Evolutionary conservation across 129 eudicot genomes (phyloP), one percentile per base, ranked within the genome.

Genomic region (Pseudognaphalium luteoalbum): DNA sequence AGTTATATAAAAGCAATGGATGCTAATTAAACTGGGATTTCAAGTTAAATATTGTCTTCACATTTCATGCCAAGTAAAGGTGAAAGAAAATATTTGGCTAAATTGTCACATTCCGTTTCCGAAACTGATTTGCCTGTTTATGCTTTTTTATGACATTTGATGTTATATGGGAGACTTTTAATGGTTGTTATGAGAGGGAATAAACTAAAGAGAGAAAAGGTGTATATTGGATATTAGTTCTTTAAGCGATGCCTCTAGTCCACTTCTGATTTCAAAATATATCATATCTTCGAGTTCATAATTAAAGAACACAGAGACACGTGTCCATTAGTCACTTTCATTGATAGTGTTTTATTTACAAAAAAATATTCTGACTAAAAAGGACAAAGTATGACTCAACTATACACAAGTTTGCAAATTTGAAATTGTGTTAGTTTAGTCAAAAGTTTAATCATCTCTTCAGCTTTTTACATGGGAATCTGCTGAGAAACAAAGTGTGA

Each of bases 401-500:
- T 22, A 51, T 14, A 39, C 44, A 51, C 68, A 78, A 19, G 62
- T 68, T n/a, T 17, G 65, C 50, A 60, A 78, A 61, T 60, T 78
- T 29, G 0, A 63, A 70, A 21, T 63, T 78, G 76, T 34, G 77
- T 47, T 71, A n/a, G 82, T 61, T 70, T 47, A 20, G 64, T 78
- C 68, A 25, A 80, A 80, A 80, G 74, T 25, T n/a, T 56, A 66
- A 56, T 80, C 12, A 80, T 80, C 19, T 5, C 61, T 37, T 65
- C 25, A 65, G 25, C 65, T 75, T 73, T 75, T 50, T 75, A 75
- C 22, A 0, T 75, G 72, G 70, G 57, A 74, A 61, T 63, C 70
- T 74, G 42, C 70, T 39, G 60, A 62, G 69, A 61, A 74, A 44
- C 28, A 67, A 74, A 69, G 72, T 75, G 70, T 67, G 60, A 56